phyloP scores from a whole-genome alignment of 768 basidiomycete species.

The Lactifluus hygrophoroides region DNA sequence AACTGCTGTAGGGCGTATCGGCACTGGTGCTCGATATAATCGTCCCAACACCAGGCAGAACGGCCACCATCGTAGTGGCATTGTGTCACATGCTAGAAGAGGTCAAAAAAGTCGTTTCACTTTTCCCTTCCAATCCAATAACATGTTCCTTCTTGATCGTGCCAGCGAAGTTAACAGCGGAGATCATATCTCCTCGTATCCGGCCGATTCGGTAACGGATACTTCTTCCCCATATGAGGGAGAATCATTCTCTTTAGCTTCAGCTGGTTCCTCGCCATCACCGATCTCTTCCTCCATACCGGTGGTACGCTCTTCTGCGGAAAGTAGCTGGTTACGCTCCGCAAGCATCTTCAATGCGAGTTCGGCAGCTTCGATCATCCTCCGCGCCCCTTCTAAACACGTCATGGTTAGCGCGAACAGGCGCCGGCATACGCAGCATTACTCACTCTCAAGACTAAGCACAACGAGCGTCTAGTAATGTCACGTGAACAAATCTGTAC shows the following conservation, averaged over 20 bases:
- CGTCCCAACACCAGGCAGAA: too few relatives aligned
- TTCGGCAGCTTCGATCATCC: slow-evolving; percentile 30
- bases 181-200: too few relatives aligned
- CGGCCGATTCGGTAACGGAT: background rate
- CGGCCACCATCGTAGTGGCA: too few relatives aligned
- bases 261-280: background rate
- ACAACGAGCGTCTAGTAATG: slow-evolving; percentile 33
- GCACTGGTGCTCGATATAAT: too few relatives aligned
- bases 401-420: background rate
- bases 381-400: slow-evolving; percentile 27
- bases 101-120: too few relatives aligned
- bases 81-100: too few relatives aligned
- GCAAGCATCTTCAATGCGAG: slow-evolving; percentile 26
- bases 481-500: background rate
- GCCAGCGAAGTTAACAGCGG: too few relatives aligned
- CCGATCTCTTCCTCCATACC: background rate
- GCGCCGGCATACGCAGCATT: background rate
- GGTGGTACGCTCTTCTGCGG: background rate
- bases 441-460: slow-evolving; percentile 41
- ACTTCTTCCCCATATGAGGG: background rate
- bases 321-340: slow-evolving; percentile 26
- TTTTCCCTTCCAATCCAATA: too few relatives aligned
- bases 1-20: too few relatives aligned
- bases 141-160: too few relatives aligned
- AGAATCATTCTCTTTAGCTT: background rate